phyloP scores from a whole-genome alignment of 2,329 filamentous ascomycete species.

The Colletotrichum tanaceti region DNA sequence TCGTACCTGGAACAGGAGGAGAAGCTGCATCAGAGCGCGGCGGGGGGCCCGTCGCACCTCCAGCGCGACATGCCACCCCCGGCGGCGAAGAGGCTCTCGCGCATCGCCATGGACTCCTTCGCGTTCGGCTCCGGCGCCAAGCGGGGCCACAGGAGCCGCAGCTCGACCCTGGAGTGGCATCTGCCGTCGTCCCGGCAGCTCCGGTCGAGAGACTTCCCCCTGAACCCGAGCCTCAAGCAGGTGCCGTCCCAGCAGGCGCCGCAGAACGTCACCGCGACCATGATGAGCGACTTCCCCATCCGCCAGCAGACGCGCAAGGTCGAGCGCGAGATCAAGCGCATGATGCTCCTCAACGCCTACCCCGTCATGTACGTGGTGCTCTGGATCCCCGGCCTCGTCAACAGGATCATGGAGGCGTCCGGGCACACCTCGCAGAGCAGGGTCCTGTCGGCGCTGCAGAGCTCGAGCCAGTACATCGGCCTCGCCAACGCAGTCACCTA shows the following conservation, averaged over 20 bases:
- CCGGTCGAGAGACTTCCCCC: constrained; percentile 20
- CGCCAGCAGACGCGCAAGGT: constrained; percentile 41
- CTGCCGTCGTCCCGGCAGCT: constrained; percentile 18
- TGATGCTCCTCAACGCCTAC: constrained; percentile 53
- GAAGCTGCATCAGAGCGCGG: constrained; percentile 20
- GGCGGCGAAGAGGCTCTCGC: constrained; percentile 6
- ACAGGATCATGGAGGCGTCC: constrained; percentile 48
- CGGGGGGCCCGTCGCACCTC: constrained; percentile 19
- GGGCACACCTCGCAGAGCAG: constrained; percentile 39
- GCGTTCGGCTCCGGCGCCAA: background rate
- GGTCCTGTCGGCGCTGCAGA: constrained; percentile 48
- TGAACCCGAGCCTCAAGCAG: constrained; percentile 22
- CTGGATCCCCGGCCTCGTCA: constrained; percentile 54
- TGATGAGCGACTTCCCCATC: constrained; percentile 42
- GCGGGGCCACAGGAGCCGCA: constrained; percentile 7
- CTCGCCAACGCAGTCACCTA: constrained; percentile 54
- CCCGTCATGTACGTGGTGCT: constrained; percentile 52
- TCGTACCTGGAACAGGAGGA: constrained; percentile 38
- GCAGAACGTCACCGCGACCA: constrained; percentile 23
- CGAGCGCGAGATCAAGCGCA: constrained; percentile 46
- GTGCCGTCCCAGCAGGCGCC: constrained; percentile 5
- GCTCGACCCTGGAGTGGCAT: constrained; percentile 22
- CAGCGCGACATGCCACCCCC: constrained; percentile 25
- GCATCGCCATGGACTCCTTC: background rate
- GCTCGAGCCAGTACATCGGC: constrained; percentile 52